A percentile compares a stretch with the other conserved stretches of the same genome.
phyloP scores from a whole-genome alignment of 495 filamentous ascomycete species.

The Chaetomium tenue region DNA sequence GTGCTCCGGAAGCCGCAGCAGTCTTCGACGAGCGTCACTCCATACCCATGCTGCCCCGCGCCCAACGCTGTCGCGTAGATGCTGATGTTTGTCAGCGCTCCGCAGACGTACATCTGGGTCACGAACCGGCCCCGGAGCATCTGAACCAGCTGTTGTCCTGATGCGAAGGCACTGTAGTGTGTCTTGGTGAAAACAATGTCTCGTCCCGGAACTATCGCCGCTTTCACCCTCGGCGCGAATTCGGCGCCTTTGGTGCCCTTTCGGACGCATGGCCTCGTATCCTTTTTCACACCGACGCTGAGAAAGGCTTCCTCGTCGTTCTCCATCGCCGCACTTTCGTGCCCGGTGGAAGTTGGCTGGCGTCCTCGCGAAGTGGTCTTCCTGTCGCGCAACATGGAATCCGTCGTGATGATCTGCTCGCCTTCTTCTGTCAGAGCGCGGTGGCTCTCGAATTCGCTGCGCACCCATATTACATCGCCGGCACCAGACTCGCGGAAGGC shows the following conservation, averaged over 20 bases:
- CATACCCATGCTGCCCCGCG: constrained; percentile 80
- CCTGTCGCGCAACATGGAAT: constrained; percentile 26
- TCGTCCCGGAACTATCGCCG: constrained; percentile 52
- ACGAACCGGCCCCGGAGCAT: constrained; percentile 73
- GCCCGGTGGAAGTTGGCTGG: constrained; percentile 22
- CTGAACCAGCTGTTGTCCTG: constrained; percentile 54
- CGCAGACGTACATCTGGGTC: constrained; percentile 90
- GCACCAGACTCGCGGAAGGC: constrained; percentile 63
- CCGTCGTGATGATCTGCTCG: constrained; percentile 47
- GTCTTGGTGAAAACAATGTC: constrained; percentile 76
- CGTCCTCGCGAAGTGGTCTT: constrained; percentile 24
- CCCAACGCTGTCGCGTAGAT: constrained; percentile 92
- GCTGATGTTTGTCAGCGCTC: constrained; percentile 82
- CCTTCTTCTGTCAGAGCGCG: constrained; percentile 50
- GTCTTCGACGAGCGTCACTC: constrained; percentile 81
- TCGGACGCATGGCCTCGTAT: constrained; percentile 53
- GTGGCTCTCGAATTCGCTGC: constrained; percentile 66
- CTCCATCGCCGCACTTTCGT: constrained; percentile 35
- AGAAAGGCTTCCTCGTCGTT: constrained; percentile 60
- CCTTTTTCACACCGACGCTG: constrained; percentile 41
- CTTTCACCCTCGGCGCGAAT: constrained; percentile 58
- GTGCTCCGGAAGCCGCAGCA: constrained; percentile 81
- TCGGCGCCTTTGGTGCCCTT: constrained; percentile 64
- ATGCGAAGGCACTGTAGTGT: constrained; percentile 79
- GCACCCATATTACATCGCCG: constrained; percentile 87